Percentiles rank a stretch among this genome's conserved stretches.
Evolutionary conservation across 2,329 filamentous ascomycete genomes (phyloP).

Genomic region (Pseudogymnoascus sp.): DNA sequence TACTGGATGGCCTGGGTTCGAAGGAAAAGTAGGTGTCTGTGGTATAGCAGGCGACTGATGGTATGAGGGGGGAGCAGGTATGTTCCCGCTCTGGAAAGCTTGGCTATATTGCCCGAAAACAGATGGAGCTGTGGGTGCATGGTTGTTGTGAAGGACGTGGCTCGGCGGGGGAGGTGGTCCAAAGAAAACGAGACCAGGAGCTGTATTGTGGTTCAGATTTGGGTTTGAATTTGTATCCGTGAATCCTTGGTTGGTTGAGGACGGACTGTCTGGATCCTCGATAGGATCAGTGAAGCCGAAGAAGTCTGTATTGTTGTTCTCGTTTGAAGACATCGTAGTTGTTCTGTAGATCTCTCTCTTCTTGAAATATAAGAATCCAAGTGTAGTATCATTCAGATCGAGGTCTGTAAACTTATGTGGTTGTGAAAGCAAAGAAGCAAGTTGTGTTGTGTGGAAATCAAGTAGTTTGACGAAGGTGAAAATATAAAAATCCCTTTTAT

Average conservation of each 20-base stretch:
- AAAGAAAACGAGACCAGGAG: background rate
- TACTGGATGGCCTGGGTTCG: background rate
- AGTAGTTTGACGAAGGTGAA: constrained; percentile 1
- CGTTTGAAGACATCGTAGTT: background rate
- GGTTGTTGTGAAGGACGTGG: background rate
- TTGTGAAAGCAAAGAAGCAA: background rate
- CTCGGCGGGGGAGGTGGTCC: background rate
- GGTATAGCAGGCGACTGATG: background rate
- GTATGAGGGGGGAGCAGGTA: background rate
- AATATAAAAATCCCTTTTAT: background rate
- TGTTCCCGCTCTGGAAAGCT: background rate
- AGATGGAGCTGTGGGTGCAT: background rate
- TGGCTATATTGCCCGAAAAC: background rate
- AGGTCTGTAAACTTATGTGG: background rate
- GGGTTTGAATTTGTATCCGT: background rate
- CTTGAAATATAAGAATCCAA: background rate
- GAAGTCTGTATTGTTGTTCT: background rate
- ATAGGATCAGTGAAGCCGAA: background rate
- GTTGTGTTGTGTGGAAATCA: background rate
- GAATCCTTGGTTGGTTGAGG: background rate
- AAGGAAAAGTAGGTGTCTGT: background rate
- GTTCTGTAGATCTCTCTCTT: background rate
- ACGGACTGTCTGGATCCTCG: background rate
- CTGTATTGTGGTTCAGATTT: background rate
- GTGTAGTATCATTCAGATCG: background rate